A percentile compares a stretch with the other conserved stretches of the same genome.
These are phyloP conservation scores for Aspergillus amoenus DNA, from an alignment of 2,329 filamentous ascomycete genomes.

Conservation along the genomic window DNA sequence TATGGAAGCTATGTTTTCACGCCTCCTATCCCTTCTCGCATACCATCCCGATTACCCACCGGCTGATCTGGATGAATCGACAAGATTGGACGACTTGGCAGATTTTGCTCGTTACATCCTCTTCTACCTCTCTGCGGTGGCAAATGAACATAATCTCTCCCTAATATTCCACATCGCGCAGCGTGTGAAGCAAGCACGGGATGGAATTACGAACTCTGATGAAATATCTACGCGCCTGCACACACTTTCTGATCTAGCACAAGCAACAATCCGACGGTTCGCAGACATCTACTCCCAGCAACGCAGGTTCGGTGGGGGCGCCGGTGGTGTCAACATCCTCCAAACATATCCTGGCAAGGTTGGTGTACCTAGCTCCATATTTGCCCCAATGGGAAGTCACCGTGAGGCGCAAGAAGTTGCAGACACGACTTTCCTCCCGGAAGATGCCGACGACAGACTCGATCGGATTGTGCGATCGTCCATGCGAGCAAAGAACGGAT, in stretches of 20 bases:
- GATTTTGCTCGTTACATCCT: constrained; percentile 87
- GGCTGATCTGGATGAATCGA: constrained; percentile 35
- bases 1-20: constrained; percentile 78
- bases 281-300: constrained; percentile 81
- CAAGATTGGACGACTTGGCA: constrained; percentile 60
- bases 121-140: constrained; percentile 81
- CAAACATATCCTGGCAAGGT: constrained; percentile 80
- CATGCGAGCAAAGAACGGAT: constrained; percentile 59
- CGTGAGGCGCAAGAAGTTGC: constrained; percentile 80
- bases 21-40: constrained; percentile 82
- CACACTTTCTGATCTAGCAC: constrained; percentile 81
- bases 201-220: constrained; percentile 65
- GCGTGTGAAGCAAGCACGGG: constrained; percentile 83
- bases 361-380: constrained; percentile 76
- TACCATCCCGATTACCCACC: constrained; percentile 84
- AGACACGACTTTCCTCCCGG: constrained; percentile 78
- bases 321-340: constrained; percentile 56
- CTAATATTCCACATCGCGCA: constrained; percentile 91
- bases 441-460: constrained; percentile 71
- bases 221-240: constrained; percentile 61
- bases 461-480: constrained; percentile 71
- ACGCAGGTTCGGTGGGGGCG: constrained; percentile 43
- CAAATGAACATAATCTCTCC: constrained; percentile 81
- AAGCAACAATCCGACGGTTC: constrained; percentile 78
- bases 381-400: constrained; percentile 71